Percentiles rank a stretch among this genome's conserved stretches.
These are phyloP conservation scores for Monosporascus sp. DNA, from an alignment of 2,329 filamentous ascomycete genomes.

Conservation along the genomic window DNA sequence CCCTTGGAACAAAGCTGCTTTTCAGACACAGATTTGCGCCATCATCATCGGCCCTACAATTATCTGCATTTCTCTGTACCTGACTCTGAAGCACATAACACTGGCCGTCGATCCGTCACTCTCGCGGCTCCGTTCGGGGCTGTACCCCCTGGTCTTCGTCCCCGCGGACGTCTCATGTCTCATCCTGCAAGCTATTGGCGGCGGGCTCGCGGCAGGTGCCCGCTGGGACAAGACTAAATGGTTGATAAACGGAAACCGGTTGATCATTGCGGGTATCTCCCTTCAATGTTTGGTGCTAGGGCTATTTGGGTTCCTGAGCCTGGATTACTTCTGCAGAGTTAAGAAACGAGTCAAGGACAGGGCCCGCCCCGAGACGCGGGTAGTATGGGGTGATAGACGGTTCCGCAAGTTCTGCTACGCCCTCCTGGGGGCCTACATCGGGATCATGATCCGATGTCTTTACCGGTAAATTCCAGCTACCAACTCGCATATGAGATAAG, in stretches of 20 bases:
- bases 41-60: conserved; percentile 58
- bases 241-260: conserved; percentile 41
- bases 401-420: conserved; percentile 41
- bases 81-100: conserved; percentile 57
- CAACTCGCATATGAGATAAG: too few species aligned
- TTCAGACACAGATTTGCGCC: conserved; percentile 55
- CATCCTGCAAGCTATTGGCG: conserved; percentile 54
- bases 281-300: conserved; percentile 48
- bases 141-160: conserved; percentile 55
- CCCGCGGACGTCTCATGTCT: conserved; percentile 55
- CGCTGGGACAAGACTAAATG: conserved; percentile 33
- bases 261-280: conserved; percentile 50
- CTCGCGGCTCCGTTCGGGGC: conserved; percentile 46
- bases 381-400: conserved; percentile 37
- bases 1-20: conserved; percentile 50
- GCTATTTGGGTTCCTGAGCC: conserved; percentile 38
- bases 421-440: conserved; percentile 39
- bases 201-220: conserved; percentile 48
- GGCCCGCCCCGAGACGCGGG: conserved; percentile 24
- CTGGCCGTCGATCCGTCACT: conserved; percentile 42
- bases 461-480: conserved; percentile 41
- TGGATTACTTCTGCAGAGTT: conserved; percentile 43
- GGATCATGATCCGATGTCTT: conserved; percentile 47
- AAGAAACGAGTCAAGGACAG: conserved; percentile 31
- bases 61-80: conserved; percentile 59